Conservation (phyloP, 2,329 filamentous ascomycete genomes). For the Acrodontium crateriforme region DNA sequence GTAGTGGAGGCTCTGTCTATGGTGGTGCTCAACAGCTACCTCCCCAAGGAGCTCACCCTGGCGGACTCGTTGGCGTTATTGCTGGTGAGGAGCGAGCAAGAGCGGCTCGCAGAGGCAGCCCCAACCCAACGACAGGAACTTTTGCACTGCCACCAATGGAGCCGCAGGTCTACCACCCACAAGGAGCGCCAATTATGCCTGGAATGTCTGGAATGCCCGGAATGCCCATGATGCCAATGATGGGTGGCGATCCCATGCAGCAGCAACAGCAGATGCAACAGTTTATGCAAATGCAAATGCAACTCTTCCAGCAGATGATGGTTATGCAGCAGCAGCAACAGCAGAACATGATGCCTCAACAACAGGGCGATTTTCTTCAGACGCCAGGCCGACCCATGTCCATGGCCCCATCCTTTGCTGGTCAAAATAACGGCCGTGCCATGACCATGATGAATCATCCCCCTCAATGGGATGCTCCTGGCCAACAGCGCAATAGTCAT, state of each 20-base stretch:
- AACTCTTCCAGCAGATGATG: conserved; percentile 27
- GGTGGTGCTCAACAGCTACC: conserved; percentile 17
- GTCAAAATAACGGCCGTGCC: conserved; percentile 37
- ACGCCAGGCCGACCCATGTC: conserved; percentile 27
- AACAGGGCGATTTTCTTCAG: conserved; percentile 12
- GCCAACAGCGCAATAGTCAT: conserved; percentile 34
- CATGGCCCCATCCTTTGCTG: conserved; percentile 8
- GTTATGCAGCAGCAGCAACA: conserved; percentile 22
- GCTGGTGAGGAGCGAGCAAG: conserved; percentile 68
- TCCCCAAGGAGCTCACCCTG: conserved; percentile 40
- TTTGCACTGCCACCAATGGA: conserved; percentile 19
- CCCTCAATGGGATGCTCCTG: conserved; percentile 15
- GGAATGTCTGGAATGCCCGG: conserved; percentile 15
- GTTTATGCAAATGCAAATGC: conserved; percentile 26
- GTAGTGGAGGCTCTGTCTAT: conserved; percentile 24
- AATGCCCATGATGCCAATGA: conserved; percentile 14
- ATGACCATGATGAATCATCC: conserved; percentile 72
- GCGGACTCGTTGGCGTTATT: conserved; percentile 78
- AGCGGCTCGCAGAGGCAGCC: conserved; percentile 65
- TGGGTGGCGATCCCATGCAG: conserved; percentile 7
- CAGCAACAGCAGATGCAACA: conserved; percentile 22
- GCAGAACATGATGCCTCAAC: conserved; percentile 5
- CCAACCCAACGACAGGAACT: conserved; percentile 36
- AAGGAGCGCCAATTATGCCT: conserved; percentile 12
- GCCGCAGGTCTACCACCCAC: conserved; percentile 12